Evolutionary conservation across 2,329 filamentous ascomycete genomes (phyloP).

Genomic region (Paecilomyces sp.): DNA sequence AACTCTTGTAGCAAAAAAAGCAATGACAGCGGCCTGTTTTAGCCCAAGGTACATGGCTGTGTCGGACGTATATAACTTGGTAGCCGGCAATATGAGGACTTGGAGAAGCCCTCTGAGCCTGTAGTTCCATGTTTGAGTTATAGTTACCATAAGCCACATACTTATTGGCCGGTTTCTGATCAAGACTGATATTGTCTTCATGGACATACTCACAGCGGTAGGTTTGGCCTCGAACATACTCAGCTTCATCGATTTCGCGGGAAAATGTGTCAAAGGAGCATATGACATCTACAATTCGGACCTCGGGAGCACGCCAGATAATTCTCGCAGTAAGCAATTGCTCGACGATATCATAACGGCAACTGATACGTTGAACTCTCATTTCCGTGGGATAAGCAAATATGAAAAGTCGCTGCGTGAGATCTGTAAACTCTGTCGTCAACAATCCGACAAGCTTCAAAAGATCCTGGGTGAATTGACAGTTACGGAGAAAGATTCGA

Average conservation of each 20-base stretch:
- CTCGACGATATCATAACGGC: neutral
- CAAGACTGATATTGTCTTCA: neutral
- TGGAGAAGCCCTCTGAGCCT: neutral
- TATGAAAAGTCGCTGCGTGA: constrained; percentile 5
- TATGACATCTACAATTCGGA: constrained; percentile 7
- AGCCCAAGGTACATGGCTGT: neutral
- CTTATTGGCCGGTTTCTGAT: neutral
- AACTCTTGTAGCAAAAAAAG: neutral
- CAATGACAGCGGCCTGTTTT: neutral
- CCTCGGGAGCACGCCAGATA: neutral
- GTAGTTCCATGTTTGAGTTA: neutral
- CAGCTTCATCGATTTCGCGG: constrained; percentile 17
- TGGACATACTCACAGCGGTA: constrained; percentile 22
- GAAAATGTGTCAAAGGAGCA: constrained; percentile 10
- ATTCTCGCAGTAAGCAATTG: neutral
- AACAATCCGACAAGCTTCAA: neutral
- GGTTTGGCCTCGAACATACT: constrained; percentile 13
- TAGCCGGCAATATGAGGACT: neutral
- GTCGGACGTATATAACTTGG: neutral
- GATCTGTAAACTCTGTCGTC: constrained; percentile 1
- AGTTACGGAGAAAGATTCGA: constrained; percentile 5
- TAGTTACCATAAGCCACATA: neutral
- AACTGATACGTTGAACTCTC: neutral
- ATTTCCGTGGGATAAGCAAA: constrained; percentile 2
- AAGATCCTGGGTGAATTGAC: constrained; percentile 4